Percentiles rank a stretch among this genome's conserved stretches.
phyloP scores from a whole-genome alignment of 768 basidiomycete species.

The Leccinum rimulosum region DNA sequence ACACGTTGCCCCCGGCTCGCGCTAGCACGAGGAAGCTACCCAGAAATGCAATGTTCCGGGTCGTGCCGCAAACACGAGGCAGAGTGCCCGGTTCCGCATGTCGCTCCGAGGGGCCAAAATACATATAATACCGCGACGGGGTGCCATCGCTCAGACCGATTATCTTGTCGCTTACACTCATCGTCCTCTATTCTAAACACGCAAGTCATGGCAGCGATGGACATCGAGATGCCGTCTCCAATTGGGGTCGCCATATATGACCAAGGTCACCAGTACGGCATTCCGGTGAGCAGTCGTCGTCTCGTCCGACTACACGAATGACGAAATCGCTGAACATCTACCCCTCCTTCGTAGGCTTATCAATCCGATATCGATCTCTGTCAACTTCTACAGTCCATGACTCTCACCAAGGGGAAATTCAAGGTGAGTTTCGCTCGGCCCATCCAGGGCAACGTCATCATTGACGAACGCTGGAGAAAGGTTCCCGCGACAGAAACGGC shows the following conservation, averaged over 20 bases:
- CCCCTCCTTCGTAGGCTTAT: constrained; percentile 21
- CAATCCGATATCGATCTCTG: constrained; percentile 47
- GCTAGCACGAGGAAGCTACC: constrained; percentile 11
- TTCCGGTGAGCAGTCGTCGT: constrained; percentile 21
- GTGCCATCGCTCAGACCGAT: constrained; percentile 9
- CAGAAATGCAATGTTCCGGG: constrained; percentile 7
- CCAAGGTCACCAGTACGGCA: constrained; percentile 16
- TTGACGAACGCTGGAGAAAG: constrained; percentile 34
- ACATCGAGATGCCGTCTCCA: constrained; percentile 35
- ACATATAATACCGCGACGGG: constrained; percentile 28
- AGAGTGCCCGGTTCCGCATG: constrained; percentile 27
- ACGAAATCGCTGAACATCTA: not conserved
- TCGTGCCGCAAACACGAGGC: constrained; percentile 31
- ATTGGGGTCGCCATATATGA: constrained; percentile 26
- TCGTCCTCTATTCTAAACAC: not conserved
- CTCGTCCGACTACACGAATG: not conserved
- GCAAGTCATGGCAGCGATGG: constrained; percentile 24
- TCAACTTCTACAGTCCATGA: constrained; percentile 50
- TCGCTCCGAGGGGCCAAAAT: constrained; percentile 13
- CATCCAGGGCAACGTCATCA: not conserved
- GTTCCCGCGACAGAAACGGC: constrained; percentile 20
- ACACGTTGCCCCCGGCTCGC: constrained; percentile 13
- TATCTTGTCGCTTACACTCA: constrained; percentile 8
- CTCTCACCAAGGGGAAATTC: constrained; percentile 36
- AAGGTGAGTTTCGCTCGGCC: constrained; percentile 26